Evolutionary conservation across 1,284 basidiomycete species (phyloP), one percentile per base, ranked within the genome.

Genomic region (Malassezia sympodialis): DNA sequence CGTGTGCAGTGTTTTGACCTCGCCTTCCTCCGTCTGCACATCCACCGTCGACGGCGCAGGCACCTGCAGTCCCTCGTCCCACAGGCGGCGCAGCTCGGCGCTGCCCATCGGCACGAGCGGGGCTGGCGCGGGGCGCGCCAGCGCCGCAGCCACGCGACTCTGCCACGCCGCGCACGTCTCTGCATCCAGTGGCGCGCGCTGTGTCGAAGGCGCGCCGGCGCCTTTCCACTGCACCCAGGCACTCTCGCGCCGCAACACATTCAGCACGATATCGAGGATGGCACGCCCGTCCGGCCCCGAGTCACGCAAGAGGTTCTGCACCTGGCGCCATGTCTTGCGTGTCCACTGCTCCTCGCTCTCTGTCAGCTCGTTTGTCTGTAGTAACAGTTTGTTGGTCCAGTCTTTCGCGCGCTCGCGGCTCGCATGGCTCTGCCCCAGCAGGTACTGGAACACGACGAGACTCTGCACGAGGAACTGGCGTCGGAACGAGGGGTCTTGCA

Each of bases 391-490:
- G 63, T 71, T 72, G 46, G 65, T 71, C 62, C 66, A 69, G 5
- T 56, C 79, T 4, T 78, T 76, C 83, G 83, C 86, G 31, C 78
- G 74, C 1, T 79, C 77, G 64, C 87, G 87, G 7, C 82, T 80
- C 0, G 80, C 61, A 57, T 84, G 83, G 0, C 87, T 87, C 73
- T 88, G 88, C 3, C 79, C 82, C 19, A 86, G 79, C 24, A 93
- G 79, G 72, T 90, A 87, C 53, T 85, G 81, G 43, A 90, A 80
- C 6, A 90, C 79, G 49, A 91, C 86, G 32, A 90, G 79, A 12
- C 89, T 79, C 70, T 93, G 89, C 65, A 90, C 84, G 24, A 93
- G 79, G 69, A 90, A 82, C 76, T 93, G 90, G n/a, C 88, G 83
- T 21, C 90, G 84, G 77, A 93, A 93, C 59, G 85, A 82, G 0